A percentile compares a stretch with the other conserved stretches of the same genome.
phyloP scores from a whole-genome alignment of 345 rosid genomes.

The Ceriops decandra region DNA sequence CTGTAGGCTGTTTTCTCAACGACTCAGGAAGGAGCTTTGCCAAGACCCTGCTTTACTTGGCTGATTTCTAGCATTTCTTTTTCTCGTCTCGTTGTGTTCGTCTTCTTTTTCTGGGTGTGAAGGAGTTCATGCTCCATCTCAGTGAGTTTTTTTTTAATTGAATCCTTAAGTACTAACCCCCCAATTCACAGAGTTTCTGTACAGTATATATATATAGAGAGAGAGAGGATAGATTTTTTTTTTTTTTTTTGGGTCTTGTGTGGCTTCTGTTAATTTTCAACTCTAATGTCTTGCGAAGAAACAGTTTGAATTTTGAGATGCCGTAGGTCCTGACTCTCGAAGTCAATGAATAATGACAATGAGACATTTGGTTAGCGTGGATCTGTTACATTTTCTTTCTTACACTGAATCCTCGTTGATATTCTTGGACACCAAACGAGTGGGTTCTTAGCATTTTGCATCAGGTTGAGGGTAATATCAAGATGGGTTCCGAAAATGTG shows the following conservation, averaged over 20 bases:
- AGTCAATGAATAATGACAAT: not conserved
- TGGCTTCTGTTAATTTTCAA: slow-evolving; percentile 35
- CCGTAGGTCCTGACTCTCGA: not conserved
- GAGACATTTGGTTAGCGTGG: too few species aligned
- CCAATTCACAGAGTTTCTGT: slow-evolving; percentile 19
- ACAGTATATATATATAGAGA: not conserved
- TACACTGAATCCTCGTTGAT: too few species aligned
- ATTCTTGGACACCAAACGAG: too few species aligned
- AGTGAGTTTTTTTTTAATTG: not conserved
- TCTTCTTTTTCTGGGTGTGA: not conserved
- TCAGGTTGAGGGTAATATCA: too few species aligned
- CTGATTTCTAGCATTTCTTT: not conserved
- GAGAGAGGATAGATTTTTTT: slow-evolving; percentile 7
- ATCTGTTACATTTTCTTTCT: too few species aligned
- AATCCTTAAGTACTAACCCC: slow-evolving; percentile 12
- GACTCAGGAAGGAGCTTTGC: slow-evolving; percentile 78
- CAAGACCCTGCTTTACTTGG: slow-evolving; percentile 38
- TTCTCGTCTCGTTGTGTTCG: too few species aligned
- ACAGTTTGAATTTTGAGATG: not conserved
- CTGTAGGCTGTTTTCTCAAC: slow-evolving; percentile 78
- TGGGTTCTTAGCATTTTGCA: too few species aligned
- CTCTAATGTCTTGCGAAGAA: not conserved
- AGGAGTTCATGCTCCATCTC: too few species aligned
- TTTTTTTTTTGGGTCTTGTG: slow-evolving; percentile 24
- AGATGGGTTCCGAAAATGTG: too few species aligned